A percentile compares a stretch with the other conserved stretches of the same genome.
These are phyloP conservation scores for Trypanosomatidae sp. DNA, from an alignment of 208 protist genomes.

Conservation along the genomic window DNA sequence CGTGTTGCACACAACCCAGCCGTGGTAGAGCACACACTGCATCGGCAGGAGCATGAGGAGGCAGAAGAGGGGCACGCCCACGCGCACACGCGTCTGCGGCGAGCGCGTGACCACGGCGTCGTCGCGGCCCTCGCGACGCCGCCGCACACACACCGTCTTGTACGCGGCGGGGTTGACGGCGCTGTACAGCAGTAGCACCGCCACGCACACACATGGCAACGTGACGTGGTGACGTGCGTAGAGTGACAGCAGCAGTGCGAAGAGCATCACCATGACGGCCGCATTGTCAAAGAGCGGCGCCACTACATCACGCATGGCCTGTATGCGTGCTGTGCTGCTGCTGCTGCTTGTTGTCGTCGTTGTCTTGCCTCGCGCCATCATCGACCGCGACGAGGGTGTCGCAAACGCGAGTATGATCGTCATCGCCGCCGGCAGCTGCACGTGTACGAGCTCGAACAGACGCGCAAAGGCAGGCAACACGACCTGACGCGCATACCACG, in stretches of 20 bases:
- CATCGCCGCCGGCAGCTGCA: slow-evolving; percentile 42
- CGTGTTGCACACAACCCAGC: slow-evolving; percentile 42
- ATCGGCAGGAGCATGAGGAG: slow-evolving; percentile 23
- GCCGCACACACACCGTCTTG: slow-evolving; percentile 3
- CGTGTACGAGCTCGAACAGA: slow-evolving; percentile 26
- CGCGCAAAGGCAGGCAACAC: slow-evolving; percentile 33
- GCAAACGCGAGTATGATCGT: slow-evolving; percentile 13
- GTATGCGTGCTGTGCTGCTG: background rate
- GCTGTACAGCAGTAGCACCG: slow-evolving; percentile 44
- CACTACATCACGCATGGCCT: background rate
- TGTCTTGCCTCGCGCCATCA: background rate
- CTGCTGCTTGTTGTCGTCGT: background rate
- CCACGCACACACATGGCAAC: slow-evolving; percentile 25
- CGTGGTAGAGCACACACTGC: slow-evolving; percentile 49
- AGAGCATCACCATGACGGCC: slow-evolving; percentile 20
- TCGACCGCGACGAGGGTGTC: slow-evolving; percentile 5
- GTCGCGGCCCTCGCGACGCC: slow-evolving; percentile 3
- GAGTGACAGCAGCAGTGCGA: slow-evolving; percentile 32
- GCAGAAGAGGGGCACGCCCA: slow-evolving; percentile 40
- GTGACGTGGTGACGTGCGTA: slow-evolving; percentile 23
- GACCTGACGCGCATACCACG: slow-evolving; percentile 73
- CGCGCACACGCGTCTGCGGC: slow-evolving; percentile 13
- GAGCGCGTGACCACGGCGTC: slow-evolving; percentile 19
- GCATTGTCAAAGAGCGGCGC: slow-evolving; percentile 20
- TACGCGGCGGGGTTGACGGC: slow-evolving; percentile 17